These are phyloP conservation scores for Salvia miltiorrhiza DNA, from an alignment of 257 asterid genomes.

Conservation along the genomic window DNA sequence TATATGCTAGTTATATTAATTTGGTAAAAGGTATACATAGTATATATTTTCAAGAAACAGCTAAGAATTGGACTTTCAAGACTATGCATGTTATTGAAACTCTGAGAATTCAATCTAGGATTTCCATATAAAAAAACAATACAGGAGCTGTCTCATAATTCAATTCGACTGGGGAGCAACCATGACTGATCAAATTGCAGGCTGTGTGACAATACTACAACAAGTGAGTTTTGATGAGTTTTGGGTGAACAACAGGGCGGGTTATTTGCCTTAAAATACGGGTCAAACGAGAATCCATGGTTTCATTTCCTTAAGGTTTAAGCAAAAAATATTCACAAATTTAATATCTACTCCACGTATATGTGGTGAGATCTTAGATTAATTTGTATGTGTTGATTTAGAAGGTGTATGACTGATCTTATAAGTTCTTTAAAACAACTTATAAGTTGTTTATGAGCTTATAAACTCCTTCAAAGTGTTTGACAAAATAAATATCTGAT, in stretches of 20 bases:
- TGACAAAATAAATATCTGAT: too few species aligned
- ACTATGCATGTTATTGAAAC: slow-evolving; percentile 22
- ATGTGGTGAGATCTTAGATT: too few species aligned
- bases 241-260: slow-evolving; percentile 36
- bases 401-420: too few species aligned
- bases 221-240: background rate
- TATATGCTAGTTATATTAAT: too few species aligned
- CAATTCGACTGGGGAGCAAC: slow-evolving; percentile 14
- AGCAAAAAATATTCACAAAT: slow-evolving; percentile 41
- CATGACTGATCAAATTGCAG: background rate
- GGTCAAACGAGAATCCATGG: slow-evolving; percentile 66
- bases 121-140: slow-evolving; percentile 7
- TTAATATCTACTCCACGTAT: slow-evolving; percentile 31
- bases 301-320: slow-evolving; percentile 48
- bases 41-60: slow-evolving; percentile 10
- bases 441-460: too few species aligned
- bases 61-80: slow-evolving; percentile 35
- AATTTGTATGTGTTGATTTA: too few species aligned
- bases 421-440: too few species aligned
- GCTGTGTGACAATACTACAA: too few species aligned
- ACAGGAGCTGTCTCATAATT: background rate
- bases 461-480: too few species aligned
- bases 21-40: too few species aligned
- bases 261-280: slow-evolving; percentile 44
- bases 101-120: slow-evolving; percentile 21